Evolutionary conservation across 495 filamentous ascomycete species (phyloP).

Genomic region (Bathelium albidoporum): DNA sequence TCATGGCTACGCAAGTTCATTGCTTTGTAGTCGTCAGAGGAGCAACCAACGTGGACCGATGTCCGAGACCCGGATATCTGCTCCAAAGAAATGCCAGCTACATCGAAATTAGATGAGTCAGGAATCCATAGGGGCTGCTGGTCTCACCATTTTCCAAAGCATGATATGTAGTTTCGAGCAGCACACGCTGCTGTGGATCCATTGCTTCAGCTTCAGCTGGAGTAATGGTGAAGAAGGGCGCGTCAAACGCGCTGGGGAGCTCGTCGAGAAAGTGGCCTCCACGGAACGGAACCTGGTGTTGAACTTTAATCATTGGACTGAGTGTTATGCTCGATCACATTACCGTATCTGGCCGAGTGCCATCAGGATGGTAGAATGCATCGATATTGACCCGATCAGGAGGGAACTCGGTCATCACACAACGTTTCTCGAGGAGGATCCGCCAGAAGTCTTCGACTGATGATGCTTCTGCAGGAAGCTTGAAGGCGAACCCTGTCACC

Average conservation of each 20-base stretch:
- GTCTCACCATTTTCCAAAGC: conserved; percentile 5
- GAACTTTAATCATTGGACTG: neutral
- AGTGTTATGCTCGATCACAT: neutral
- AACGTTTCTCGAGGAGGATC: neutral
- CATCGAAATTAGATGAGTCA: neutral
- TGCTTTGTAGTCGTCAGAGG: conserved; percentile 1
- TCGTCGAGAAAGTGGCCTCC: conserved; percentile 3
- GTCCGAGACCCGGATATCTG: neutral
- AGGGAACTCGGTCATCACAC: conserved; percentile 1
- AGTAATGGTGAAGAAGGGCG: conserved; percentile 5
- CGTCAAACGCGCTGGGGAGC: neutral
- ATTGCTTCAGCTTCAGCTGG: conserved; percentile 6
- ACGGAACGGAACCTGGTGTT: neutral
- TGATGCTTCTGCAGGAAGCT: neutral
- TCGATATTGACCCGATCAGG: conserved; percentile 21
- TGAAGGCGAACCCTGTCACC: neutral
- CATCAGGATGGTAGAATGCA: conserved; percentile 24
- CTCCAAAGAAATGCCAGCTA: neutral
- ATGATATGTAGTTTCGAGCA: conserved; percentile 6
- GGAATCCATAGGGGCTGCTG: neutral
- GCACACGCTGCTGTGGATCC: conserved; percentile 8
- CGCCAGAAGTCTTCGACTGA: neutral
- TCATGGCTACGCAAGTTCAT: conserved; percentile 1
- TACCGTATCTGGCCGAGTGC: neutral
- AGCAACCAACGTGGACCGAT: conserved; percentile 3